These are phyloP conservation scores for Tephrocybe rancida DNA, from an alignment of 768 basidiomycete genomes.

Conservation along the genomic window DNA sequence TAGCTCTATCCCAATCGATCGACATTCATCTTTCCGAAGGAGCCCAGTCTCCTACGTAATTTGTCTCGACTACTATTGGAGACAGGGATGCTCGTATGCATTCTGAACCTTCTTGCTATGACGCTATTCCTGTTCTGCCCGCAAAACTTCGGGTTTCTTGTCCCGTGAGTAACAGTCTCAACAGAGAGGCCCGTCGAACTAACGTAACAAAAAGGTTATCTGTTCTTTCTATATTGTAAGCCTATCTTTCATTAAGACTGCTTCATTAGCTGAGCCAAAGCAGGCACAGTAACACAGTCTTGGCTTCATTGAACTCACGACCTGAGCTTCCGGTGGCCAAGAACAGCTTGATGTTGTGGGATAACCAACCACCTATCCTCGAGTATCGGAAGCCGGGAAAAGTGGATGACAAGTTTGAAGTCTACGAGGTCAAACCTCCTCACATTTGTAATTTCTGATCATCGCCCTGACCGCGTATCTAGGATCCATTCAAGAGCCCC, in stretches of 20 bases:
- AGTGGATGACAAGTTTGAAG: background rate
- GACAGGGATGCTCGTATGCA: constrained; percentile 20
- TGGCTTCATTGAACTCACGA: background rate
- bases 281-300: background rate
- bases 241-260: background rate
- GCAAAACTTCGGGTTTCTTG: background rate
- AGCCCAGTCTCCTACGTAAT: constrained; percentile 5
- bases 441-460: background rate
- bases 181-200: no score
- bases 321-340: background rate
- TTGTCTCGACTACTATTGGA: constrained; percentile 21
- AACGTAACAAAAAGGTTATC: background rate
- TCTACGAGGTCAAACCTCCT: background rate
- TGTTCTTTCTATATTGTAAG: background rate
- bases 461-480: background rate
- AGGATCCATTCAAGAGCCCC: background rate
- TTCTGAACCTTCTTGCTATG: background rate
- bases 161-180: background rate
- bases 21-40: constrained; percentile 5
- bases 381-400: background rate
- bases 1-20: constrained; percentile 12
- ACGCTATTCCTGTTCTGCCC: background rate
- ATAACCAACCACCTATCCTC: background rate
- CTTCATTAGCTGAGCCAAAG: background rate
- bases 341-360: constrained; percentile 4